Percentiles rank a stretch among this genome's conserved stretches.
Conservation (phyloP, 2,329 filamentous ascomycete genomes). For the Rhynchosporium graminicola region DNA sequence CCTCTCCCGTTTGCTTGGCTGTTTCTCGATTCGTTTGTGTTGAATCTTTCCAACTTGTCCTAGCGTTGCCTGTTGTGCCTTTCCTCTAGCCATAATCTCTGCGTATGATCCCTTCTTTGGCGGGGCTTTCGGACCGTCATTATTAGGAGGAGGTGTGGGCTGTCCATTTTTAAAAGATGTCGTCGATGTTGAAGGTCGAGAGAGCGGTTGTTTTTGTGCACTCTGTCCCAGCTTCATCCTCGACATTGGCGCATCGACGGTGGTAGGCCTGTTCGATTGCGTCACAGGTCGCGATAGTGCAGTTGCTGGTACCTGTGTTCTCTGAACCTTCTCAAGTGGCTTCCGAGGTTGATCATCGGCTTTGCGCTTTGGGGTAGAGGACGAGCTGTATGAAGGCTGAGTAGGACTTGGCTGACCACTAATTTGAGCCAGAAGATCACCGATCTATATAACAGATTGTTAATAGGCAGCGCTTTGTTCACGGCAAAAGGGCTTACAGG, state of each 20-base stretch:
- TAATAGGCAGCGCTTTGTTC: not conserved
- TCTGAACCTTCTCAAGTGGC: constrained; percentile 47
- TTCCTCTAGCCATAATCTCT: constrained; percentile 72
- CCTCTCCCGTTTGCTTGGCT: constrained; percentile 54
- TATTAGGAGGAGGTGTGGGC: constrained; percentile 31
- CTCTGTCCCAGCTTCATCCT: constrained; percentile 28
- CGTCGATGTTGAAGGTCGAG: constrained; percentile 7
- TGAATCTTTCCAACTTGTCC: constrained; percentile 70
- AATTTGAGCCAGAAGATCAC: constrained; percentile 62
- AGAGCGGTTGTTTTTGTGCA: not conserved
- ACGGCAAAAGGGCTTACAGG: constrained; percentile 8
- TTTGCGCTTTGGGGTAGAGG: constrained; percentile 54
- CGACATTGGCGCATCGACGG: constrained; percentile 29
- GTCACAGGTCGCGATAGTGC: constrained; percentile 31
- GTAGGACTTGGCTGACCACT: constrained; percentile 51
- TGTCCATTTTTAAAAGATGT: constrained; percentile 33
- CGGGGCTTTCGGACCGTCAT: constrained; percentile 37
- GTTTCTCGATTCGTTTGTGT: constrained; percentile 70
- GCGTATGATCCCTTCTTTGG: constrained; percentile 75
- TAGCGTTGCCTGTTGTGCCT: constrained; percentile 62
- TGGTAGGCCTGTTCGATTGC: constrained; percentile 24
- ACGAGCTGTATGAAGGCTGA: constrained; percentile 39
- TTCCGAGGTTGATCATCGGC: constrained; percentile 52
- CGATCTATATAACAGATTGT: constrained; percentile 46
- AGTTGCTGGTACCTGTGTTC: constrained; percentile 35